phyloP scores from a whole-genome alignment of 768 basidiomycete species.

The Piloderma croceum region DNA sequence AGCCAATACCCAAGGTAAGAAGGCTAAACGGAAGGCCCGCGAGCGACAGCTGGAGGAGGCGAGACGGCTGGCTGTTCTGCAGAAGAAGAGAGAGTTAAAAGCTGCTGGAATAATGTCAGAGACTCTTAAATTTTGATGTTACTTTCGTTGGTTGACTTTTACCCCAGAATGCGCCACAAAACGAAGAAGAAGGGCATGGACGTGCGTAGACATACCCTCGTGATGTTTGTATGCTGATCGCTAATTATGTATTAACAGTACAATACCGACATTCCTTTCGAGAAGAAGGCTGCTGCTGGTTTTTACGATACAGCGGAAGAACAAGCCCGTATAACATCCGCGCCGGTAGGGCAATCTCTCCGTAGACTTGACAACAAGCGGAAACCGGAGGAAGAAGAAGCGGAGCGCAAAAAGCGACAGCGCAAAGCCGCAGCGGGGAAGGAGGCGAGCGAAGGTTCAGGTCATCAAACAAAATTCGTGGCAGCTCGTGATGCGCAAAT shows the following conservation, averaged over 20 bases:
- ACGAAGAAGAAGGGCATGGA: conserved; percentile 98
- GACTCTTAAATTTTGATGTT: conserved; percentile 3
- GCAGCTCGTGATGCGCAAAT: conserved; percentile 98
- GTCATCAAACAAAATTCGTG: conserved; percentile 88
- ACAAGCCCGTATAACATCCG: conserved; percentile 77
- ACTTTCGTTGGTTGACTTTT: neutral
- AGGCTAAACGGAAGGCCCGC: conserved; percentile 96
- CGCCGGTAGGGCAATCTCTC: conserved; percentile 86
- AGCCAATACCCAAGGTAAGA: conserved; percentile 99
- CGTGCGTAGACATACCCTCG: conserved; percentile 39
- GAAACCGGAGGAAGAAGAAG: conserved; percentile 90
- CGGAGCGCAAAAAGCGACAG: conserved; percentile 85
- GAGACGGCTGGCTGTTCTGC: conserved; percentile 84
- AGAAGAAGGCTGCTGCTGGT: conserved; percentile 91
- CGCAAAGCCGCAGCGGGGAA: conserved; percentile 59
- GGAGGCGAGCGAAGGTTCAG: conserved; percentile 51
- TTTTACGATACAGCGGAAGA: conserved; percentile 98
- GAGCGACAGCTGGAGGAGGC: conserved; percentile 98
- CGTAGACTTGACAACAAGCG: conserved; percentile 95
- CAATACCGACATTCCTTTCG: conserved; percentile 97
- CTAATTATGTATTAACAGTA: conserved; percentile 41
- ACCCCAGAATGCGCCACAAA: conserved; percentile 79
- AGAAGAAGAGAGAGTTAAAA: conserved; percentile 97
- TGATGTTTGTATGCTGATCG: conserved; percentile 2
- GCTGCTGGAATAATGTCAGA: conserved; percentile 94